Evolutionary conservation across 2,329 filamentous ascomycete species (phyloP), one percentile per base, ranked within the genome.

Genomic region (Colletotrichum sp.): DNA sequence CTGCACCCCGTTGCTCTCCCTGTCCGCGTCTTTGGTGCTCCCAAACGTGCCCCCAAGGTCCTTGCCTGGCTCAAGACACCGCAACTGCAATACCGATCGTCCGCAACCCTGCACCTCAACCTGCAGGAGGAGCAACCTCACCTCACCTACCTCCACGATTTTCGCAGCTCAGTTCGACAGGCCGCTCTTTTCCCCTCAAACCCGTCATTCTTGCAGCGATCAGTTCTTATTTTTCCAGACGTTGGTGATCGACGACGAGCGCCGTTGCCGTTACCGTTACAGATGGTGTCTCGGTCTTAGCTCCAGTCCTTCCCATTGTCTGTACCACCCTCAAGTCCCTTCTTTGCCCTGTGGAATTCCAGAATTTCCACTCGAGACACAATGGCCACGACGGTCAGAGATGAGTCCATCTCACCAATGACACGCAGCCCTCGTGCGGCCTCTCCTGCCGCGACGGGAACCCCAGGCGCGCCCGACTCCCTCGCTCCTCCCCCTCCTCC

Each of bases 331-430:
- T 32, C 39, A 12, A 28, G 32, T 22, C 44, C 30, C 44, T 28
- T 36, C n/a, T 64, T 55, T 44, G 13, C 32, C n/a, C 32, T 34
- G n/a, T 34, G 32, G 16, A 48, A 34, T 27, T 39, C 65, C 8
- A 39, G 61, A 39, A 44, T 44, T 64, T 7, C 61, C n/a, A 25
- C 11, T 22, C 64, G 44, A 72, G 70, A 64, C 78, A 72, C 52
- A 6, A 77, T 77, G 77, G 73, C 75, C 32, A 74, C 73, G 55
- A 30, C 44, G 48, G 71, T 66, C 64, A 75, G 77, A 72, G 79
- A 81, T 72, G 78, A 78, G 8, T 80, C 80, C 13, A 71, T 81
- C 64, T 82, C 80, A 55, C 79, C 80, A 60, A 76, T 79, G 77
- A 78, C 78, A 57, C 65, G 65, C 57, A 76, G 71, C 55, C 67